Conservation (phyloP, 106 monocot species). For the Triglochin maritima region DNA sequence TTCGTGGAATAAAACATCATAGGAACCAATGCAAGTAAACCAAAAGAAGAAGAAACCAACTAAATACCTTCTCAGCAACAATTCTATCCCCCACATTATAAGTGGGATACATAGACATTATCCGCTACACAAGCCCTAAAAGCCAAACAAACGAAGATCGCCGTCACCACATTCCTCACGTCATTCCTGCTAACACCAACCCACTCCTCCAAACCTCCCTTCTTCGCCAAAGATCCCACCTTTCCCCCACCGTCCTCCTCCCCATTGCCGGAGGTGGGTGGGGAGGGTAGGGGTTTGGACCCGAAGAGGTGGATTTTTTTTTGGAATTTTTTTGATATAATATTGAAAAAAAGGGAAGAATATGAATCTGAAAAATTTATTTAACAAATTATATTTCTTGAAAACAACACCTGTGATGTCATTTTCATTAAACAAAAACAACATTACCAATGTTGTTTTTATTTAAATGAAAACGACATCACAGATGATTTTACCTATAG, state of each 20-base stretch:
- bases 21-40: not conserved
- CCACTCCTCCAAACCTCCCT: conserved; percentile 75
- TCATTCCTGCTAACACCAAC: conserved; percentile 46
- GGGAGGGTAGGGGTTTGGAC: not conserved
- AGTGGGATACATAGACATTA: conserved; percentile 97
- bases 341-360: too few relatives aligned
- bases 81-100: conserved; percentile 84
- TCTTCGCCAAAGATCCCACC: conserved; percentile 24
- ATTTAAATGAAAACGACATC: too few relatives aligned
- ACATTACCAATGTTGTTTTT: too few relatives aligned
- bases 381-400: too few relatives aligned
- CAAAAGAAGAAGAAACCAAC: not conserved
- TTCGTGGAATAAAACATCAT: too few relatives aligned
- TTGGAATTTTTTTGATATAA: too few relatives aligned
- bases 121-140: conserved; percentile 84
- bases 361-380: too few relatives aligned
- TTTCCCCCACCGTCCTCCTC: conserved; percentile 4
- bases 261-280: conserved; percentile 1
- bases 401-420: too few relatives aligned
- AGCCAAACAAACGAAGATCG: conserved; percentile 62
- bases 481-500: too few relatives aligned
- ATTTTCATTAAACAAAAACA: too few relatives aligned
- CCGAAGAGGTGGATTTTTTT: too few relatives aligned
- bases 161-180: conserved; percentile 66
- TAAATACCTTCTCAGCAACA: conserved; percentile 82